Evolutionary conservation across 208 protist genomes (phyloP), one percentile per base, ranked within the genome.

Genomic region (Acanthamoeba healyi): DNA sequence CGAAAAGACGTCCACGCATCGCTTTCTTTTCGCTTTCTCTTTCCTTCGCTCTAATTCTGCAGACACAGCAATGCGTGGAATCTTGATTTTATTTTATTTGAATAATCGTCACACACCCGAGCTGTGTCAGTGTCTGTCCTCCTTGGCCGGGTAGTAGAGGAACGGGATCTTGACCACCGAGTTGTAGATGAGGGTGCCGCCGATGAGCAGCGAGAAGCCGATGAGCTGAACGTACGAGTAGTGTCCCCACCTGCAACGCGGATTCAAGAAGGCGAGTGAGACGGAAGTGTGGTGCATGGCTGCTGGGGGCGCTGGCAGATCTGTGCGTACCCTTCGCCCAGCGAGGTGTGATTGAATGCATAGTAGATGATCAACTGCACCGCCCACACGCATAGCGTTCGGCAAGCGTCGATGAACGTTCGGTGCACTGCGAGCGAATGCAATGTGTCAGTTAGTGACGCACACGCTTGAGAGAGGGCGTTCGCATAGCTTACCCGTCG

Each of bases 141-240:
- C 42, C 44, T 86, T 86, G 77, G 34, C 38, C 12, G 77, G 77
- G 84, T 91, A 91, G 58, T 72, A 72, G 84, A 91, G 38, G 58
- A 91, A 91, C 2, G 84, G 84, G 36, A 91, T 10, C 84, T 91
- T 91, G 58, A 91, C 84, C 0, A 91, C 84, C 0, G 84, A 63
- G 56, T 91, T 91, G 84, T 91, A 91, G 84, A 91, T n/a, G 24
- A 91, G 84, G 9, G 84, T 91, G 84, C 84, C 84, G n/a, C 49
- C 14, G 40, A 91, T 72, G 17, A 91, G 58, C 15, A 91, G 56
- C 34, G 29, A 49, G 61, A 91, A 91, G 22, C 84, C 84, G 84
- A 72, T 72, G 38, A 91, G 56, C 58, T 91, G 84, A 6, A 91
- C n/a, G 34, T 49, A 63, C 36, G 54, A 72, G 36, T 72, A 91